Conservation (phyloP, 768 basidiomycete species). For the Flagelloscypha sp. region DNA sequence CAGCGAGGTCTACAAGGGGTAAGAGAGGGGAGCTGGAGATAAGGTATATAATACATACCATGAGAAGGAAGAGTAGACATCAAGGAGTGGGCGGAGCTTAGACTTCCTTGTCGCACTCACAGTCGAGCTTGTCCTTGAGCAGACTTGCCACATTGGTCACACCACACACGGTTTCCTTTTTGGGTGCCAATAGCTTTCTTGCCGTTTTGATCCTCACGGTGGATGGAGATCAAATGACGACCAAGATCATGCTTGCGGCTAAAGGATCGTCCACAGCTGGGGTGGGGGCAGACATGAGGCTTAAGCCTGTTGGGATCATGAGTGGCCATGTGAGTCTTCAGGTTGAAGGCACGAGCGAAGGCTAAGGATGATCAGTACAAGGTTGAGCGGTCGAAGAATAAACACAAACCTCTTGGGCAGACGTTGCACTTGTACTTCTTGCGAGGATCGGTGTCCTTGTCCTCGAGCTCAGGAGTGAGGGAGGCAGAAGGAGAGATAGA, state of each 20-base stretch:
- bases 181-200: conserved; percentile 62
- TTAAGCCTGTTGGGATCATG: conserved; percentile 90
- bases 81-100: no score
- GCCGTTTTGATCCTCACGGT: conserved; percentile 50
- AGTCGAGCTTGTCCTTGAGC: conserved; percentile 48
- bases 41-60: conserved; percentile 3
- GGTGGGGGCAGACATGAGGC: conserved; percentile 82
- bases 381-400: conserved; percentile 2
- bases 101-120: conserved; percentile 52
- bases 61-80: no score
- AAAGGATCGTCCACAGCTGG: conserved; percentile 82
- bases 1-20: no score
- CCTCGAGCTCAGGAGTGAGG: conserved; percentile 31
- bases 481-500: conserved; percentile 37
- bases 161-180: conserved; percentile 57
- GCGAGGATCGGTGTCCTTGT: conserved; percentile 54
- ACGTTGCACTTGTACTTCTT: conserved; percentile 72
- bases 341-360: conserved; percentile 88
- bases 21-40: no score
- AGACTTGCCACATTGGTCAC: conserved; percentile 66
- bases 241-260: conserved; percentile 92
- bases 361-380: conserved; percentile 33
- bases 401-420: conserved; percentile 59
- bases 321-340: conserved; percentile 93
- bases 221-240: conserved; percentile 81